phyloP scores from a whole-genome alignment of 371 early-diverging fungal species.

The Mortierella sp. region DNA sequence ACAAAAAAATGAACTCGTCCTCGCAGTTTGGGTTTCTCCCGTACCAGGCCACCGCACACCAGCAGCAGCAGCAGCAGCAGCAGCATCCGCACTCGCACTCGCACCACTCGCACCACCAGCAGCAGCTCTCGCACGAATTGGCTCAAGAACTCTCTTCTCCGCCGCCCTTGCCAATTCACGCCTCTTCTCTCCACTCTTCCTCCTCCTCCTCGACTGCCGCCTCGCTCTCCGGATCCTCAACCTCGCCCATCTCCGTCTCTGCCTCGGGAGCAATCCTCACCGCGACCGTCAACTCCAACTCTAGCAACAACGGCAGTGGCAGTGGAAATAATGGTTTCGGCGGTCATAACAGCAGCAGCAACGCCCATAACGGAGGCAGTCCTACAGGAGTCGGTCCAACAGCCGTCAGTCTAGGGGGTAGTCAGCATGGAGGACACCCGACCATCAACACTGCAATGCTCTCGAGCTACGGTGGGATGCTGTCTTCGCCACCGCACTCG shows the following conservation, averaged over 20 bases:
- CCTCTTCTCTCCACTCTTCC: conserved; percentile 25
- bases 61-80: conserved; percentile 15
- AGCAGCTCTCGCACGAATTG: conserved; percentile 30
- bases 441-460: conserved; percentile 48
- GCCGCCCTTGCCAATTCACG: conserved; percentile 23
- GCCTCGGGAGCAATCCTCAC: conserved; percentile 24
- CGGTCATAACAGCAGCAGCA: conserved; percentile 18
- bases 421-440: conserved; percentile 19
- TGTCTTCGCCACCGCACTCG: conserved; percentile 40
- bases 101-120: conserved; percentile 15
- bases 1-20: conserved; percentile 21
- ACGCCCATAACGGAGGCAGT: not conserved
- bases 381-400: conserved; percentile 33
- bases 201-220: conserved; percentile 17
- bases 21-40: conserved; percentile 41
- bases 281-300: conserved; percentile 33
- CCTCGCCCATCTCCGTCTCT: conserved; percentile 33
- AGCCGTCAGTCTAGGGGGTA: conserved; percentile 26
- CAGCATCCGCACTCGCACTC: conserved; percentile 26
- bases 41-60: conserved; percentile 29
- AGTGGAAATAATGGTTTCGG: conserved; percentile 10
- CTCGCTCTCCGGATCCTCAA: conserved; percentile 20
- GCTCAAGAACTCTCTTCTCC: conserved; percentile 33
- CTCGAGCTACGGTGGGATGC: conserved; percentile 34
- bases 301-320: conserved; percentile 33